Percentiles rank a stretch among this genome's conserved stretches.
These are phyloP conservation scores for Lachancea thermotolerans DNA, from an alignment of 805 yeast species.

Conservation along the genomic window DNA sequence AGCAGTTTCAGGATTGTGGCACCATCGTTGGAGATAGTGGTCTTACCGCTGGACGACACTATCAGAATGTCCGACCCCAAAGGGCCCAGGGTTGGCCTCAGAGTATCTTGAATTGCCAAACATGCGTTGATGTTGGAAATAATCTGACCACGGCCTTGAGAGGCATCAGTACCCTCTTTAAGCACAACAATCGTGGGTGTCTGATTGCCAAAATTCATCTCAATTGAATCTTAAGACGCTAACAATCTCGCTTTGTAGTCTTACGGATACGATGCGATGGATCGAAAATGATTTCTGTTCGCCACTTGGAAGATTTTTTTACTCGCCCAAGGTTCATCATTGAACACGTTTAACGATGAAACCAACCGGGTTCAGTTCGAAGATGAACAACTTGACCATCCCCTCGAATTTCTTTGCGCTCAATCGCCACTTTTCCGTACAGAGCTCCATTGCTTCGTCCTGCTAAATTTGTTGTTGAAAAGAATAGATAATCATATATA, in stretches of 20 bases:
- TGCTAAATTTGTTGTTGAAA: not conserved
- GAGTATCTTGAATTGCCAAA: conserved; percentile 91
- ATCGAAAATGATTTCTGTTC: not conserved
- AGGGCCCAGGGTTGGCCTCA: conserved; percentile 94
- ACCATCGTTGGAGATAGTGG: conserved; percentile 97
- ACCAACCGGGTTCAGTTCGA: no score
- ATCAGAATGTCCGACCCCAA: conserved; percentile 92
- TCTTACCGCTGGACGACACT: conserved; percentile 73
- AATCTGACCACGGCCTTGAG: conserved; percentile 95
- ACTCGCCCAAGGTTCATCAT: not conserved
- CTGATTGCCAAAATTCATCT: conserved; percentile 84
- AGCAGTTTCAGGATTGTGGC: conserved; percentile 88
- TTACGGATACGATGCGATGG: no score
- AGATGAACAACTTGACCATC: no score
- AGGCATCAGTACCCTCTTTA: conserved; percentile 95
- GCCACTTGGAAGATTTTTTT: not conserved
- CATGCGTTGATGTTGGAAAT: conserved; percentile 95
- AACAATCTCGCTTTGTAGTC: no score
- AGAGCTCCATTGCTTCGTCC: no score
- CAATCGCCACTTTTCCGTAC: no score
- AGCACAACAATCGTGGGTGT: conserved; percentile 97
- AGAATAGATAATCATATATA: not conserved
- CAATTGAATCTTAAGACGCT: not conserved
- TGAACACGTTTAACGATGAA: not conserved
- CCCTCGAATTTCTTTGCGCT: no score